Base-by-base conservation (phyloP, 176 grass and related monocot species). In the Pontederia crassipes region DNA sequence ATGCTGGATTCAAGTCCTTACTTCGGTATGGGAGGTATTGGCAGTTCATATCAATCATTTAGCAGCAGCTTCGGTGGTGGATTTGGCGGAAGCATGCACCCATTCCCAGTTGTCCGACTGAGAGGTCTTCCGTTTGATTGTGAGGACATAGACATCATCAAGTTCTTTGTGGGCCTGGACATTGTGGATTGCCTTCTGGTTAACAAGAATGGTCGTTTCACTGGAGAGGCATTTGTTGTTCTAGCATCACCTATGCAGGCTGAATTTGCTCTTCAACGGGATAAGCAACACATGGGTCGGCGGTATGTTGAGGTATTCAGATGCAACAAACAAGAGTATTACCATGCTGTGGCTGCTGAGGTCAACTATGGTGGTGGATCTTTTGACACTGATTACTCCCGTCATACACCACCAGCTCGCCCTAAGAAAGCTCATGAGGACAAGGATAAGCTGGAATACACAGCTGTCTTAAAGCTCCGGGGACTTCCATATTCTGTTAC, bases 61-160 rank as follows among this genome's bases (percentile, higher is more conserved):
- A 2, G 16, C 17, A 57, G 66, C 66, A 57, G 53, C 28, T 56
- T 57, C 18, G 18, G 35, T 12, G 28, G 66, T 45, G 66, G 53
- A 56, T 65, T 65, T 28, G 20, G 47, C 46, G 32, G 32, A 40
- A 65, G 62, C 47, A n/a, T 65, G 46, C 62, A 65, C 17, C 49
- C 62, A 32, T 82, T 82, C 50, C 80, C 80, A 2, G 80, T 60
- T 48, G 80, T 82, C 20, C 52, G 80, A 4, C 50, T 82, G 29
- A 69, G 80, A 27, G 80, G 80, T 49, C 68, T 82, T 20, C 80
- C 74, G n/a, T 82, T 77, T 55, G 74, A 82, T 29, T 77, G 74
- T 47, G 50, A 74, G 16, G 80, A 82, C 59, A 18, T 48, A 54
- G 80, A 82, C 45, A 62, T 82, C 45, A 59, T 77, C 2, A 74